Base-by-base conservation (phyloP, 2,329 filamentous ascomycete genomes). In the Hypocreales sp. region DNA sequence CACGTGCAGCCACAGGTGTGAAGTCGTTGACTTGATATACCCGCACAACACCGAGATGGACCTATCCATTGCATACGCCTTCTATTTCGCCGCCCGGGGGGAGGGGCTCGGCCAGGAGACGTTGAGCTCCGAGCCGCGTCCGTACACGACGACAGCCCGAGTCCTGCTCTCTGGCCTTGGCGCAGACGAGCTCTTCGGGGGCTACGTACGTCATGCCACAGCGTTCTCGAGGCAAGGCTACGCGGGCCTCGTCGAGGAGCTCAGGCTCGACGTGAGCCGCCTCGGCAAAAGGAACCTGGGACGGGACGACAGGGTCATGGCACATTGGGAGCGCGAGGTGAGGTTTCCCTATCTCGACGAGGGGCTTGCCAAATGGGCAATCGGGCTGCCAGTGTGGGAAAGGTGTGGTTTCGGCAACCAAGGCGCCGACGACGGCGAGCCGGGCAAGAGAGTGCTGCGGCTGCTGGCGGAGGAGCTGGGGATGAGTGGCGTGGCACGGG, bases 41-140 rank as follows among this genome's bases (percentile, higher is more conserved):
- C 90, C 90, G 0, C 90, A 98, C 51, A 87, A 93, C 39, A 98
- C 90, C 0, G 90, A 98, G 52, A 98, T 98, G 90, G 90, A 98
- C 43, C 62, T 98, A 1, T 98, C 90, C 4, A 98, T 98, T 40
- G 79, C 81, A 1, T 78, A 70, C 40, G 90, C 90, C 0, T 61
- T 98, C n/a, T 95, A 94, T 50, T 98, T 98, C 56, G 84, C 90
- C 5, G 76, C 87, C 1, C 69, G 83, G 21, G 87, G 84, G 1
- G 49, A 56, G 27, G 82, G 77, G 0, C 37, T 48, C 12, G 56
- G 61, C 21, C 55, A 55, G 29, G 44, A 37, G 9, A 31, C 39
- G 19, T 32, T 32, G 3, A 35, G 42, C 15, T 31, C 41, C n/a
- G 39, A 48, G 4, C 30, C 40, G 1, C 24, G 39, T 5, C 38